Base-by-base conservation (phyloP, 192 early-diverging fungal genomes). In the Backusella parvicylindrica region DNA sequence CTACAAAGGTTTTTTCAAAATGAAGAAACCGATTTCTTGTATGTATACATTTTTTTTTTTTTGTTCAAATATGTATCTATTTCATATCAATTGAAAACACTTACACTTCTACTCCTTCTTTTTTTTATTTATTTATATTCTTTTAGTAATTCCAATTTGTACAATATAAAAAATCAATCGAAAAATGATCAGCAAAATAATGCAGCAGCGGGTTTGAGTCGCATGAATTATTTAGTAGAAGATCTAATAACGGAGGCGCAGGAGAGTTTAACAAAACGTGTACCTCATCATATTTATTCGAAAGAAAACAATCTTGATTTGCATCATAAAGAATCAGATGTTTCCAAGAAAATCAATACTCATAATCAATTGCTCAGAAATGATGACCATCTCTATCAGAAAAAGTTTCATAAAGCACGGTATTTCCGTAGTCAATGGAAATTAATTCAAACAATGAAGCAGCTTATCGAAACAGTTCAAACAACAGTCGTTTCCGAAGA, bases 401-500 rank as follows among this genome's bases (percentile, higher is more conserved):
- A 60, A 12, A 60, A 60, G 12, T 60, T 26, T 12, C 53, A 60
- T 13, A 60, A 28, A 26, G 53, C 53, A 12, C 21, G 53, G 26
- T 60, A 60, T 60, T 60, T 60, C 26, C 53, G 53, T 30, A 60
- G 53, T 23, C 53, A 60, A 60, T 60, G 53, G 53, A 60, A 60
- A 60, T 30, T 60, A 60, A 60, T 60, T 60, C 53, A 60, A 60
- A 60, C 53, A 60, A 60, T 60, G 53, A 60, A 26, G 53, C 53
- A 60, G 26, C 53, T 60, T 28, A 60, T 60, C 26, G 53, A 60
- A 23, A 60, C 53, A 60, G 53, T 60, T 60, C 53, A 60, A 60
- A 28, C 26, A 60, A 60, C 53, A 60, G 53, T 60, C 21, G n/a
- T 60, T 60, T 28, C 53, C 26, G 23, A 60, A 28, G 23, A 26